These are phyloP conservation scores for Hypoxylon sp. DNA, from an alignment of 2,329 filamentous ascomycete genomes.

Conservation along the genomic window DNA sequence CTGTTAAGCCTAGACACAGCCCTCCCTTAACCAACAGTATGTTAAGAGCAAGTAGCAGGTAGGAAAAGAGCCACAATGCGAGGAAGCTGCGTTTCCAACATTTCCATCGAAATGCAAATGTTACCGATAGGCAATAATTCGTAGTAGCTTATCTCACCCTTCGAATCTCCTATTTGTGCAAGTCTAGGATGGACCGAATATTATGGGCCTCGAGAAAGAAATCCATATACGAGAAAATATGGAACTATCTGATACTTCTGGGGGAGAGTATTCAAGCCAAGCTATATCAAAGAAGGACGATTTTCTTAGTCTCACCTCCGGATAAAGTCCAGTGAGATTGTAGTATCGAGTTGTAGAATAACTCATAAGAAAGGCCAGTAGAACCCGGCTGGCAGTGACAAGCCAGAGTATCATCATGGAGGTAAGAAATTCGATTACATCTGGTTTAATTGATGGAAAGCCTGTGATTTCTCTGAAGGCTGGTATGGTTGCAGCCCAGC, in stretches of 20 bases:
- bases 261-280: slow-evolving; percentile 19
- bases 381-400: slow-evolving; percentile 11
- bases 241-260: slow-evolving; percentile 40
- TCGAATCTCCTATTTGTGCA: slow-evolving; percentile 17
- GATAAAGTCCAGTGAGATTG: slow-evolving; percentile 18
- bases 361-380: slow-evolving; percentile 10
- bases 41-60: slow-evolving; percentile 6
- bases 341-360: slow-evolving; percentile 14
- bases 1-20: background rate
- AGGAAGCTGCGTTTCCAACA: slow-evolving; percentile 3
- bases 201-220: slow-evolving; percentile 19
- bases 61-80: slow-evolving; percentile 11
- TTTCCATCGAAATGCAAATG: slow-evolving; percentile 16
- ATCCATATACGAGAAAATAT: slow-evolving; percentile 27
- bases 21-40: background rate
- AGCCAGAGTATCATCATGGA: slow-evolving; percentile 29
- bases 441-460: slow-evolving; percentile 18
- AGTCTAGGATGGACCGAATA: slow-evolving; percentile 10
- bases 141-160: slow-evolving; percentile 14
- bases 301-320: slow-evolving; percentile 14
- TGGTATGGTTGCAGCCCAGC: slow-evolving; percentile 4
- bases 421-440: slow-evolving; percentile 35
- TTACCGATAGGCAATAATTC: slow-evolving; percentile 17
- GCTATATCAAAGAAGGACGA: slow-evolving; percentile 11
- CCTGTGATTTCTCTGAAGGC: slow-evolving; percentile 7